Base-by-base conservation (phyloP, 352 stramenopile genomes). In the Nannochloropsis limnetica region DNA sequence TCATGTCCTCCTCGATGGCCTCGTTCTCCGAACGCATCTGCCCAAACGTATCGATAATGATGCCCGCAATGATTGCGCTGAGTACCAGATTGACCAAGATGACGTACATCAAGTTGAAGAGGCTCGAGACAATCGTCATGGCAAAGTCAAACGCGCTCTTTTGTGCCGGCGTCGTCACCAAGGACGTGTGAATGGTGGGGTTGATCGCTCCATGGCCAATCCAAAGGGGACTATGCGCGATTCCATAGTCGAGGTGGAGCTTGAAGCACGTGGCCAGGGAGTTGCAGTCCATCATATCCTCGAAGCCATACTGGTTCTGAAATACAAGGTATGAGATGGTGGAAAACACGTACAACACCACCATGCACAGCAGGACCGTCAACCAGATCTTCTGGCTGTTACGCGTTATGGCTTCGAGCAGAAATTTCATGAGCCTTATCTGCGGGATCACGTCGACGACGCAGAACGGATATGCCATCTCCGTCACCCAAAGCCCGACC, bases 41-140 rank as follows among this genome's bases (percentile, higher is more conserved):
- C 17, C 27, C 67, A 29, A 84, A 84, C 17, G 82, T 85, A 29
- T 84, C 82, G 67, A 84, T 84, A 67, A 84, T 84, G 5, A 84
- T 25, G 22, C 82, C 82, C 5, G 82, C 81, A 17, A 84, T 69
- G 9, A 84, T 43, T 11, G 82, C 82, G 45, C 83, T 54, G 11
- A 84, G 28, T 8, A 84, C 82, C 9, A 84, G 25, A 22, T 84
- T 84, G 25, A 84, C 83, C 3, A 84, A 15, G 25, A 84, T 84
- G 6, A 81, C 28, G 43, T 84, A 84, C 15, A 28, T 85, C 17
- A 84, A 17, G 27, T 84, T 69, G 31, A 83, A 84, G 15, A 8
- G n/a, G 29, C 61, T 83, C 6, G 74, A 54, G 22, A 27, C 81
- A 4, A 83, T 14, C 9, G 17, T 80, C 15, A 29, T 81, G 4